phyloP scores from a whole-genome alignment of 345 rosid species.

The Rhodamnia rubescens region DNA sequence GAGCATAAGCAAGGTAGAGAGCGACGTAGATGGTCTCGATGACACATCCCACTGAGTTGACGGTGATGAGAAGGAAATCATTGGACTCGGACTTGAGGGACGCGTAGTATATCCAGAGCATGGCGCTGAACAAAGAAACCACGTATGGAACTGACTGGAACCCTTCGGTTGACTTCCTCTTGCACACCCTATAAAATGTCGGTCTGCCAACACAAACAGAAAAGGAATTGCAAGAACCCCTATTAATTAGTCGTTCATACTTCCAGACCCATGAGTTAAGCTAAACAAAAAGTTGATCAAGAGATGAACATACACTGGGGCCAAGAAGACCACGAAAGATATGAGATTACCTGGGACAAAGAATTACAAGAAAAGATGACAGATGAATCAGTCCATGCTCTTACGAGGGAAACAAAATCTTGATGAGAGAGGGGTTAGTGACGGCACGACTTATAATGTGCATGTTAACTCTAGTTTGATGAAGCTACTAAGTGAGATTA shows the following conservation, averaged over 20 bases:
- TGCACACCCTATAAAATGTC: slow-evolving; percentile 44
- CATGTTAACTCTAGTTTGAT: not conserved
- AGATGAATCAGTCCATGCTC: not conserved
- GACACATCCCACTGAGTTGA: slow-evolving; percentile 72
- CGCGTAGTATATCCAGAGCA: slow-evolving; percentile 59
- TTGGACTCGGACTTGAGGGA: slow-evolving; percentile 22
- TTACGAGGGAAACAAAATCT: not conserved
- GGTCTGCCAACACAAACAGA: slow-evolving; percentile 18
- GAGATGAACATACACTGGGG: slow-evolving; percentile 50
- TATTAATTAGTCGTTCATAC: not conserved
- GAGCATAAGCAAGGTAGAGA: slow-evolving; percentile 52
- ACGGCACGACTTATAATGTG: not conserved
- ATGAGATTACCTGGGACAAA: slow-evolving; percentile 43
- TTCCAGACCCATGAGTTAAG: not conserved
- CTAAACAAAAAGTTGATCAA: not conserved
- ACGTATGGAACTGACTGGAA: slow-evolving; percentile 59
- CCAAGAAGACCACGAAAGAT: slow-evolving; percentile 46
- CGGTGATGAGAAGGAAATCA: slow-evolving; percentile 67
- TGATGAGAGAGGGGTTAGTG: not conserved
- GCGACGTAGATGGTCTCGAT: slow-evolving; percentile 57
- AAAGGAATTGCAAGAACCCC: not conserved
- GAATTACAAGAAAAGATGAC: not conserved
- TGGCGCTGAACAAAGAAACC: slow-evolving; percentile 34
- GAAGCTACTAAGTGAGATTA: not conserved
- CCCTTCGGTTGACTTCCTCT: slow-evolving; percentile 54